Conservation (phyloP, 306 rosid genomes). For the Gillenia trifoliata region DNA sequence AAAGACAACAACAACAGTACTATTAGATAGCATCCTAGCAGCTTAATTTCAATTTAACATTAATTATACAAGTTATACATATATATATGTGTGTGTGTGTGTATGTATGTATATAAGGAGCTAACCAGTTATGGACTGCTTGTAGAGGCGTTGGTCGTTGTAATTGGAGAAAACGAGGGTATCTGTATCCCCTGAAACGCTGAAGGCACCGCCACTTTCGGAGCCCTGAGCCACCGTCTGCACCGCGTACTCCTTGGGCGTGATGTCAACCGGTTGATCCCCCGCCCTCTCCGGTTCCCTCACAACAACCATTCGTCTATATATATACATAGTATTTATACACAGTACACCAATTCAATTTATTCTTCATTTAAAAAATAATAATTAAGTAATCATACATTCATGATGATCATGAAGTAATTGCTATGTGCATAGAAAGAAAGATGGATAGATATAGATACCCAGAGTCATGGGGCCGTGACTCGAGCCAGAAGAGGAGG, state of each 20-base stretch:
- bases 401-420: too few relatives aligned
- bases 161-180: slow-evolving; percentile 64
- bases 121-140: slow-evolving; percentile 38
- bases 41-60: too few relatives aligned
- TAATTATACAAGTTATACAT: too few relatives aligned
- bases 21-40: too few relatives aligned
- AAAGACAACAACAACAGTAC: too few relatives aligned
- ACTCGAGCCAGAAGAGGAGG: slow-evolving; percentile 79
- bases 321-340: background rate
- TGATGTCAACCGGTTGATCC: slow-evolving; percentile 62
- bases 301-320: slow-evolving; percentile 77
- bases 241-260: slow-evolving; percentile 78
- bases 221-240: slow-evolving; percentile 82
- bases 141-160: slow-evolving; percentile 81
- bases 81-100: too few relatives aligned
- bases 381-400: too few relatives aligned
- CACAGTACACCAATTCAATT: background rate
- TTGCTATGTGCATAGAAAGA: background rate
- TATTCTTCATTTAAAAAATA: background rate
- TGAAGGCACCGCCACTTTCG: slow-evolving; percentile 74
- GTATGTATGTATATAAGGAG: too few relatives aligned
- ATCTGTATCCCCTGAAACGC: slow-evolving; percentile 48
- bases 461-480: slow-evolving; percentile 82
- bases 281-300: slow-evolving; percentile 55
- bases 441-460: slow-evolving; percentile 7